Percentiles rank a stretch among this genome's conserved stretches.
These are phyloP conservation scores for Periglandula ipomoeae DNA, from an alignment of 2,329 filamentous ascomycete genomes.

Conservation along the genomic window DNA sequence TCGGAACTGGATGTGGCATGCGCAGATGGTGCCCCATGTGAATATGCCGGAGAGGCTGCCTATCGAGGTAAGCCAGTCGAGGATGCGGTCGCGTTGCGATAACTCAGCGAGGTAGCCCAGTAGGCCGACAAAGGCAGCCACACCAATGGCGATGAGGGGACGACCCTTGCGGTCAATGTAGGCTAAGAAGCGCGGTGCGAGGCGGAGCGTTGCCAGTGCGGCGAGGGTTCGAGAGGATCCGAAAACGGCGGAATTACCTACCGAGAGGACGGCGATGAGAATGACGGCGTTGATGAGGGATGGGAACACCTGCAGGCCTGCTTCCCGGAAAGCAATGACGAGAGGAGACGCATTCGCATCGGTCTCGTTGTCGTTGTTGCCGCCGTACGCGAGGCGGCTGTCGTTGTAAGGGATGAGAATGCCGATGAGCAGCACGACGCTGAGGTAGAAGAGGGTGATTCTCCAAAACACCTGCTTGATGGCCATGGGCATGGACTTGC, in stretches of 20 bases:
- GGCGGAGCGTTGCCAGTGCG: constrained; percentile 71
- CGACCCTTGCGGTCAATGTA: constrained; percentile 73
- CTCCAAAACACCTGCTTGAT: constrained; percentile 17
- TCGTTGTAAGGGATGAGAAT: constrained; percentile 14
- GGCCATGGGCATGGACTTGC: constrained; percentile 16
- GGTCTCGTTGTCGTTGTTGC: neutral
- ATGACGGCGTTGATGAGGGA: constrained; percentile 47
- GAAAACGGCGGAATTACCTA: constrained; percentile 79
- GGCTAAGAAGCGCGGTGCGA: constrained; percentile 28
- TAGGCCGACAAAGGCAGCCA: constrained; percentile 56
- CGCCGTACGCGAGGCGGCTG: constrained; percentile 10
- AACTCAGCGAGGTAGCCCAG: constrained; percentile 61
- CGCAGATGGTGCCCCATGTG: constrained; percentile 68
- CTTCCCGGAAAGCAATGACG: constrained; percentile 9
- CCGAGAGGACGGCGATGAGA: constrained; percentile 36
- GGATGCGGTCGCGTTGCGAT: constrained; percentile 47
- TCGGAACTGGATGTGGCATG: constrained; percentile 76
- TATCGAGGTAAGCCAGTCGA: constrained; percentile 69
- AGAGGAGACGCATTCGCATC: constrained; percentile 8
- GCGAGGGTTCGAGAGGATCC: constrained; percentile 80
- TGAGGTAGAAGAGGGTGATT: constrained; percentile 15
- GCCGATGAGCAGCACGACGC: constrained; percentile 15
- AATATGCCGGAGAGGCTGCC: constrained; percentile 63
- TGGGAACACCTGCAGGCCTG: constrained; percentile 7
- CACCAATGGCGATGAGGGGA: constrained; percentile 57